Base-by-base conservation (phyloP, 805 yeast genomes). In the Candida anglica region DNA sequence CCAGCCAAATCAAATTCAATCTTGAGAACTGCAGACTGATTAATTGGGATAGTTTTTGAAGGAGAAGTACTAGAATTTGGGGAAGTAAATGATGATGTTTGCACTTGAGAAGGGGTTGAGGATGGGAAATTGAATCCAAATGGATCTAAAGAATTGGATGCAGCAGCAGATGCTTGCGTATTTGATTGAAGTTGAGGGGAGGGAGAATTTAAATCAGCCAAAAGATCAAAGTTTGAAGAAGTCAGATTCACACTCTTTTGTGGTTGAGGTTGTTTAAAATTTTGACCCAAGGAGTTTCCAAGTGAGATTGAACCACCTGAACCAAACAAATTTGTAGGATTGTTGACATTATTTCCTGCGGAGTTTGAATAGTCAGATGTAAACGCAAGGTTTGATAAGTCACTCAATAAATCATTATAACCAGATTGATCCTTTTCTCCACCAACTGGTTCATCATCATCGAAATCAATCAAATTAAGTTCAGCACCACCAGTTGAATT, bases 351-450 rank as follows among this genome's bases (percentile, higher is more conserved):
- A 14, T 18, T 33, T 15, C 40, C n/a, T 11, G 33, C 34, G 37
- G 65, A 60, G 32, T 40, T 41, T 11, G 23, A 36, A 28, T 67
- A 48, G 36, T 53, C 43, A 18, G 68, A 59, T 32, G 67, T 60
- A 40, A 82, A 73, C 2, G 86, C 73, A 39, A 85, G 67, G 30
- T 80, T 73, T 19, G 80, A 72, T 46, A 85, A 63, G 43, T 81
- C 93, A 32, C 85, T 79, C 39, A 88, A 66, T 42, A 89, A 68
- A 53, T 88, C 96, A 34, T 77, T 76, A 33, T 60, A 81, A 46
- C 71, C 53, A 55, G 61, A 52, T 51, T 64, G 52, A 61, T 65
- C 50, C 8, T 54, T 50, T 33, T 60, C 60, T 20, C 40, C 41
- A 33, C 59, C 56, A 25, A 55, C 44, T n/a, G 67, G 64, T 30